Percentiles rank a stretch among this genome's conserved stretches.
These are phyloP conservation scores for Dipteronia sinensis DNA, from an alignment of 345 rosid species.

Conservation along the genomic window DNA sequence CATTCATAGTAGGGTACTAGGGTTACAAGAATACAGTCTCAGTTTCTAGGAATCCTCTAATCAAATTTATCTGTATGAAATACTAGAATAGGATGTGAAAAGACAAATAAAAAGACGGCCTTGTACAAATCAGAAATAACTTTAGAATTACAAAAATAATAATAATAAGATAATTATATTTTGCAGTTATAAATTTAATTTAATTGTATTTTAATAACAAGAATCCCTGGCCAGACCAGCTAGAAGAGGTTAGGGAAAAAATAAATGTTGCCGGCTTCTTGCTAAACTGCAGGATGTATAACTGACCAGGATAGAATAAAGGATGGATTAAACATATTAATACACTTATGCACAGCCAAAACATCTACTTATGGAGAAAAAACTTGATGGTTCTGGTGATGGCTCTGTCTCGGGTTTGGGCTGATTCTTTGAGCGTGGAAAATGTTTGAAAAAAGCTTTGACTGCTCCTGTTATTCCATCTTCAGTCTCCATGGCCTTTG, in stretches of 20 bases:
- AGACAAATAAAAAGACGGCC: background rate
- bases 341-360: slow-evolving; percentile 71
- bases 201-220: background rate
- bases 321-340: background rate
- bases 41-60: too few species aligned
- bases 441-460: slow-evolving; percentile 90
- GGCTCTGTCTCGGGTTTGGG: slow-evolving; percentile 35
- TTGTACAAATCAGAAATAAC: background rate
- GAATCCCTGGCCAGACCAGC: background rate
- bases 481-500: slow-evolving; percentile 90
- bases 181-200: background rate
- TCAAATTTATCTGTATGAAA: too few species aligned
- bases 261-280: background rate
- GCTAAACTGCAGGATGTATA: background rate
- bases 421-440: slow-evolving; percentile 41
- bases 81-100: too few species aligned
- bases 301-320: background rate
- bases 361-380: slow-evolving; percentile 60
- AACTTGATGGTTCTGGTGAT: slow-evolving; percentile 39
- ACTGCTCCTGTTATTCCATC: slow-evolving; percentile 98
- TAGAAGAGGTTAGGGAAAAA: background rate
- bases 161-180: background rate
- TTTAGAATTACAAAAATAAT: background rate
- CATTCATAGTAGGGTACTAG: too few species aligned
- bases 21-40: too few species aligned